Conservation (phyloP, 331 rosid genomes). For the Ulmus americana region DNA sequence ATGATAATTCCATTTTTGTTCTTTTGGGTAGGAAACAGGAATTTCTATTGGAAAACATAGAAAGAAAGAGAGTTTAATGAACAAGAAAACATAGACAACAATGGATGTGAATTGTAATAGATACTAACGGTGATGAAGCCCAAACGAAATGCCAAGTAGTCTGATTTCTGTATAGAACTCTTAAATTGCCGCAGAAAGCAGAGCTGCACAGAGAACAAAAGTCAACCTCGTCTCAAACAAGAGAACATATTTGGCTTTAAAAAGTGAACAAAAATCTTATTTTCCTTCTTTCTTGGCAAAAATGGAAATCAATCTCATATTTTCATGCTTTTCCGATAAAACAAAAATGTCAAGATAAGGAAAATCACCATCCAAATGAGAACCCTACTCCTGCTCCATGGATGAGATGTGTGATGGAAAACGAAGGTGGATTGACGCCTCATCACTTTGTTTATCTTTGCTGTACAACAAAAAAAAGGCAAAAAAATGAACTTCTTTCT, state of each 20-base stretch:
- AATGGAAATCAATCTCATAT: background rate
- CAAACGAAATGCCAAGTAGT: slow-evolving; percentile 86
- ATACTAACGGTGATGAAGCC: slow-evolving; percentile 80
- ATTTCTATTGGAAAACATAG: background rate
- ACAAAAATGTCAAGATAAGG: slow-evolving; percentile 9
- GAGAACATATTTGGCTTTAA: background rate
- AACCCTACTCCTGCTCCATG: slow-evolving; percentile 89
- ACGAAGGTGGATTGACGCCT: slow-evolving; percentile 84
- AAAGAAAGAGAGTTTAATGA: background rate
- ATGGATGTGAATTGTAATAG: slow-evolving; percentile 1
- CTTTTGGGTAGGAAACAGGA: too few species aligned
- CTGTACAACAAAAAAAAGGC: slow-evolving; percentile 34
- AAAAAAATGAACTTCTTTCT: background rate
- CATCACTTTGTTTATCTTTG: slow-evolving; percentile 64
- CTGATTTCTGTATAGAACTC: slow-evolving; percentile 74
- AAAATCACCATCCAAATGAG: slow-evolving; percentile 84
- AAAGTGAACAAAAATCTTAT: background rate
- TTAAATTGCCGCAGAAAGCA: slow-evolving; percentile 84
- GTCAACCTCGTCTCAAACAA: slow-evolving; percentile 9
- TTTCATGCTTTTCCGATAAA: background rate
- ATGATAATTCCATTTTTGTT: too few species aligned
- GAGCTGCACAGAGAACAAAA: slow-evolving; percentile 58
- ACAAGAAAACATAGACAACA: too few species aligned
- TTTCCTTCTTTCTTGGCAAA: background rate
- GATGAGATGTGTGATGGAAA: slow-evolving; percentile 89